phyloP scores from a whole-genome alignment of 257 asterid species.

The Perilla frutescens region DNA sequence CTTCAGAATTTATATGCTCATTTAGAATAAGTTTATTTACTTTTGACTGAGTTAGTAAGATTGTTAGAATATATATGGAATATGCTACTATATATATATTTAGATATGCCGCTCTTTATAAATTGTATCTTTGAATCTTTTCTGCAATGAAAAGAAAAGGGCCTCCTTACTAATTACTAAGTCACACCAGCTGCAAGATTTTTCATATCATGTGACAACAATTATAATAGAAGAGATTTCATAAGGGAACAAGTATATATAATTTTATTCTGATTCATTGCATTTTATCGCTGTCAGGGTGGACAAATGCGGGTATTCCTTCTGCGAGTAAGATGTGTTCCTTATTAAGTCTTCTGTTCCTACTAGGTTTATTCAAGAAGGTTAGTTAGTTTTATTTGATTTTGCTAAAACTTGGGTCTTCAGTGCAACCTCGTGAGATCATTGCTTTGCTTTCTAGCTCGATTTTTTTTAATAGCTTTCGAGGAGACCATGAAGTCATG shows the following conservation, averaged over 20 bases:
- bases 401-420: background rate
- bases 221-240: background rate
- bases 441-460: conserved; percentile 58
- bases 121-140: background rate
- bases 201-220: too few relatives aligned
- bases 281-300: conserved; percentile 95
- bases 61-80: background rate
- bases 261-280: conserved; percentile 66
- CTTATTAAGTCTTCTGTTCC: conserved; percentile 26
- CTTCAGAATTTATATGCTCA: background rate
- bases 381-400: conserved; percentile 43
- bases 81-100: background rate
- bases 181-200: conserved; percentile 10
- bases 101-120: conserved; percentile 17
- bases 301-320: conserved; percentile 76
- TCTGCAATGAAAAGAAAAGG: too few relatives aligned
- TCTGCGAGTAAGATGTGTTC: conserved; percentile 55
- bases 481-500: conserved; percentile 93
- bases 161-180: background rate
- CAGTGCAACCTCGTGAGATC: conserved; percentile 30
- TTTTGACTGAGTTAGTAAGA: background rate
- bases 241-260: conserved; percentile 32
- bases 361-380: conserved; percentile 65
- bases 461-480: conserved; percentile 86
- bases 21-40: background rate